phyloP scores from a whole-genome alignment of 257 asterid genomes.

The Scutellaria minor region DNA sequence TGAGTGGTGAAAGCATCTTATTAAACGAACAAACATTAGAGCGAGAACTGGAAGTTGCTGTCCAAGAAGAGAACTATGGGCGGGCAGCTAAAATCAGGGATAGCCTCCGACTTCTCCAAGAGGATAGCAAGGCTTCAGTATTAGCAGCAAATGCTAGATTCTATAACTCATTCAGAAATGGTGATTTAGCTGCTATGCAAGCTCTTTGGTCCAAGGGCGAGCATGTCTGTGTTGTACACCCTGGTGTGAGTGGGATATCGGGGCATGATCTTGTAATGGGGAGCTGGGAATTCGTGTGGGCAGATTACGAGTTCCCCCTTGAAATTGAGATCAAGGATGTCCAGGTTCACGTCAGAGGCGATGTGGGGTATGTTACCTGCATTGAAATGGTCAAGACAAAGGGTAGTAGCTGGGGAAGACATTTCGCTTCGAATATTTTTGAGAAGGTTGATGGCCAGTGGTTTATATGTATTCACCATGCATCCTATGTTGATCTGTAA shows the following conservation, averaged over 20 bases:
- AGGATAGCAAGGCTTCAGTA: constrained; percentile 81
- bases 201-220: constrained; percentile 84
- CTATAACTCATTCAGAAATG: constrained; percentile 78
- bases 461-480: constrained; percentile 89
- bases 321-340: constrained; percentile 83
- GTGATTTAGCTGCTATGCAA: constrained; percentile 86
- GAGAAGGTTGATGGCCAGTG: constrained; percentile 88
- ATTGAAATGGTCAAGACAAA: constrained; percentile 88
- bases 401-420: constrained; percentile 95
- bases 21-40: constrained; percentile 70
- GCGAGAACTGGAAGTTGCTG: constrained; percentile 73
- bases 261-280: constrained; percentile 97
- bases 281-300: constrained; percentile 99
- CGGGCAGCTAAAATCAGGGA: constrained; percentile 94
- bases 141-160: constrained; percentile 85
- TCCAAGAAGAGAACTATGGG: constrained; percentile 80
- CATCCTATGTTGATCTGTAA: constrained; percentile 80
- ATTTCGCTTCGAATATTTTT: constrained; percentile 83
- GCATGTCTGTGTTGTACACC: constrained; percentile 89
- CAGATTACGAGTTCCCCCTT: constrained; percentile 90
- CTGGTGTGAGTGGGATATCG: constrained; percentile 94
- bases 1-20: constrained; percentile 85
- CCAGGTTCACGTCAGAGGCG: constrained; percentile 82
- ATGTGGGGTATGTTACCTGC: constrained; percentile 80
- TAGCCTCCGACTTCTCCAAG: constrained; percentile 80